Percentiles rank a stretch among this genome's conserved stretches.
phyloP scores from a whole-genome alignment of 768 basidiomycete species.

The Xerocomellus dryophilus region DNA sequence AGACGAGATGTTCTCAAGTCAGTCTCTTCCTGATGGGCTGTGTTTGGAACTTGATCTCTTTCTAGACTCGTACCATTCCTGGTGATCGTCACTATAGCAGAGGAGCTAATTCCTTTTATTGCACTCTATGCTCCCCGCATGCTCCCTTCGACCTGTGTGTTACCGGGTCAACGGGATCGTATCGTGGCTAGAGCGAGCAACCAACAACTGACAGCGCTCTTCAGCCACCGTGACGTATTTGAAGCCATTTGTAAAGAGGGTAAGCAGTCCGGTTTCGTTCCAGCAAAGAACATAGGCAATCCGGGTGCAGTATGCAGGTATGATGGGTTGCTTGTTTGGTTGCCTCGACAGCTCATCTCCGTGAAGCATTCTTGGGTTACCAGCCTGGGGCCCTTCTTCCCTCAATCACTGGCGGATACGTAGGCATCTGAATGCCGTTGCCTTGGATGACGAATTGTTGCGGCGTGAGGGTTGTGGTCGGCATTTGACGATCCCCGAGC shows the following conservation, averaged over 20 bases:
- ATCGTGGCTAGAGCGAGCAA: conserved; percentile 51
- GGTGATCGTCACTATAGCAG: conserved; percentile 66
- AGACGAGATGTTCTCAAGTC: conserved; percentile 71
- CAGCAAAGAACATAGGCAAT: conserved; percentile 6
- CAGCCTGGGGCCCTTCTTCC: conserved; percentile 37
- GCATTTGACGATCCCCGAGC: conserved; percentile 49
- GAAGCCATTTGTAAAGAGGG: conserved; percentile 35
- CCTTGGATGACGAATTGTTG: conserved; percentile 64
- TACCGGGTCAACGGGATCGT: conserved; percentile 76
- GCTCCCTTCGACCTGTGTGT: conserved; percentile 83
- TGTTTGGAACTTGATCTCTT: conserved; percentile 4
- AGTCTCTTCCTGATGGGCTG: conserved; percentile 9
- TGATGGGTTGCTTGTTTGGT: conserved; percentile 20
- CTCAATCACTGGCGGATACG: conserved; percentile 36
- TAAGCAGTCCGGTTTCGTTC: conserved; percentile 29
- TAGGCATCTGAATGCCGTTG: conserved; percentile 39
- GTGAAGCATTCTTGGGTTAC: conserved; percentile 40
- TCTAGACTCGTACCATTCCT: conserved; percentile 72
- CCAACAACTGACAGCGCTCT: conserved; percentile 41
- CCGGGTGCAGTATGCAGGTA: conserved; percentile 57
- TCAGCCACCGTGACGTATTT: conserved; percentile 38
- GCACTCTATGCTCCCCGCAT: conserved; percentile 82
- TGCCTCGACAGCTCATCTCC: conserved; percentile 13
- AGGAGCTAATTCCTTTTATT: conserved; percentile 80
- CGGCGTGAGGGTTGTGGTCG: conserved; percentile 44